phyloP scores from a whole-genome alignment of 2,329 filamentous ascomycete species.

The Talaromyces amestolkiae region DNA sequence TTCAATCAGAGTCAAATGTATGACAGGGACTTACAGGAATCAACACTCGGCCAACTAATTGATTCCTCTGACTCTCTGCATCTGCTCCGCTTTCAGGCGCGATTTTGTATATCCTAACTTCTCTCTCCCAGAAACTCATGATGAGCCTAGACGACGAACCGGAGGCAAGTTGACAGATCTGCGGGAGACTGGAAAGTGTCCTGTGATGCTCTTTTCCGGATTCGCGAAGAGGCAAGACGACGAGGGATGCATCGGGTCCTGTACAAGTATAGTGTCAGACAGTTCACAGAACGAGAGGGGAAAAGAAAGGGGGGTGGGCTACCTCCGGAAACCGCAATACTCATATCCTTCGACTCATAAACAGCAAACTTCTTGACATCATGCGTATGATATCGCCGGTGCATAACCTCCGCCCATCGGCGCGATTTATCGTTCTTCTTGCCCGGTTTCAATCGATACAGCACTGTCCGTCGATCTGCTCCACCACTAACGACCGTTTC shows the following conservation, averaged over 20 bases:
- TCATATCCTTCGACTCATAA: constrained; percentile 80
- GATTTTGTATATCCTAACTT: constrained; percentile 78
- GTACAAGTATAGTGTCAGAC: not conserved
- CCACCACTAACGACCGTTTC: constrained; percentile 82
- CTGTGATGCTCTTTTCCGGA: constrained; percentile 78
- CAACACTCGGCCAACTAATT: constrained; percentile 65
- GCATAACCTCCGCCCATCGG: constrained; percentile 82
- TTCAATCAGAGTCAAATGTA: not conserved
- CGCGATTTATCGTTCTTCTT: constrained; percentile 53
- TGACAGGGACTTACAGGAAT: constrained; percentile 38
- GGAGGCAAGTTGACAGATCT: constrained; percentile 69
- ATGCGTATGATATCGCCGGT: constrained; percentile 83
- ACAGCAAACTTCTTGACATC: constrained; percentile 93
- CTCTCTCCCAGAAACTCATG: constrained; percentile 88
- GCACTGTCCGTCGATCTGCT: constrained; percentile 82
- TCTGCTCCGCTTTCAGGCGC: constrained; percentile 49
- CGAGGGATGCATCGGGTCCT: constrained; percentile 83
- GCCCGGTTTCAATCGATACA: constrained; percentile 65
- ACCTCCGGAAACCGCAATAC: constrained; percentile 89
- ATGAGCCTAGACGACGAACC: constrained; percentile 72
- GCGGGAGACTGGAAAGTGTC: constrained; percentile 78
- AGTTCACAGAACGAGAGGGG: too few relatives aligned
- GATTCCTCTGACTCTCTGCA: constrained; percentile 37
- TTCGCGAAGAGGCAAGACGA: constrained; percentile 75
- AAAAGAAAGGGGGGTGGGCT: constrained; percentile 23